Base-by-base conservation (phyloP, 495 filamentous ascomycete genomes). In the Clavariopsis aquatica region DNA sequence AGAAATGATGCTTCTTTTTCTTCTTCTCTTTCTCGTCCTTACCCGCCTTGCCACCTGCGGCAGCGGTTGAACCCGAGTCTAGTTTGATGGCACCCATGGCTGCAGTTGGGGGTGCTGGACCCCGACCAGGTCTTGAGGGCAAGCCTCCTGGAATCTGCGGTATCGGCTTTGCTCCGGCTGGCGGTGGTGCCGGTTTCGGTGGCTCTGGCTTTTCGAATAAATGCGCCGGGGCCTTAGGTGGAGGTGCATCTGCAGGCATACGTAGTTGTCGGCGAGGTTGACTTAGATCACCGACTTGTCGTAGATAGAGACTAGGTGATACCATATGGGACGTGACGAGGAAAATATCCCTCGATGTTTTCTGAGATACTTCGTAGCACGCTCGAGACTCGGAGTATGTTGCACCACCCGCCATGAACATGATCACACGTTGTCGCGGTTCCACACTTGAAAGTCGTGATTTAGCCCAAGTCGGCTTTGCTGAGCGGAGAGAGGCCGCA, bases 401-500 rank as follows among this genome's bases (percentile, higher is more conserved):
- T 7, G 95, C 95, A 43, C 94, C 94, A 36, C 95, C 94, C 20
- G 94, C 93, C 85, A 98, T 89, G 74, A 97, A 97, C 49, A 98
- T 88, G 62, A 98, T 89, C 49, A 98, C 85, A 45, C 94, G 87
- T 75, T 98, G 94, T 49, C 87, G 84, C 55, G 90, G 91, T 69
- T 96, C 93, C 20, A 88, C 84, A 10, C 85, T 84, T 17, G 87
- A 82, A 26, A 86, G 81, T 56, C 90, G 85, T 13, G 90, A 88
- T 52, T 89, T 89, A 8, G 94, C 94, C 94, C 94, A 98, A 10
- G 92, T 94, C 7, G 94, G 94, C 68, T 96, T 96, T 22, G 92
- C 90, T 64, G 89, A 91, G 65, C 88, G 83, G 38, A 98, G 79
- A 4, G 93, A 97, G 28, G 88, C 85, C 66, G 89, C 83, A 13